phyloP scores from a whole-genome alignment of 2,329 filamentous ascomycete genomes.

The Metarhizium robertsii region DNA sequence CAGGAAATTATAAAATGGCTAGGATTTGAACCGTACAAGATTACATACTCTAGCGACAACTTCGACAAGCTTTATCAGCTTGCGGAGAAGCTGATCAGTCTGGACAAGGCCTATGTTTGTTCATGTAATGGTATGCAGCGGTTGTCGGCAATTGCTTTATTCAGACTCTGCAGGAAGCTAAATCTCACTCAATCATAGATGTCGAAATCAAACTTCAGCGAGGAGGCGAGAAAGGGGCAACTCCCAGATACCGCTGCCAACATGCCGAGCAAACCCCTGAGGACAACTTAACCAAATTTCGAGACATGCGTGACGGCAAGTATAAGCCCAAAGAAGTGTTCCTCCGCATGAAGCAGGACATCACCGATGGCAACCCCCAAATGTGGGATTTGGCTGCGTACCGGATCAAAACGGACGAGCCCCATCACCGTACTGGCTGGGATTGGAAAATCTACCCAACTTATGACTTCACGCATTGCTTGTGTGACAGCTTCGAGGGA shows the following conservation, averaged over 20 bases:
- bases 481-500: conserved; percentile 85
- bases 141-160: neutral
- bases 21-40: conserved; percentile 35
- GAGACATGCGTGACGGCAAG: conserved; percentile 84
- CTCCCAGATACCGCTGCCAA: conserved; percentile 66
- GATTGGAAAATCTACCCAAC: conserved; percentile 93
- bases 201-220: conserved; percentile 79
- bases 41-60: conserved; percentile 82
- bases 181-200: conserved; percentile 28
- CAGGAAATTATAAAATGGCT: conserved; percentile 82
- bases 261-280: conserved; percentile 69
- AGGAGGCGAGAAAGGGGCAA: conserved; percentile 62
- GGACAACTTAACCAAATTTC: conserved; percentile 72
- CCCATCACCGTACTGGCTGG: conserved; percentile 70
- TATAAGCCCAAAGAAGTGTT: conserved; percentile 79
- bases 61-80: conserved; percentile 77
- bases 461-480: conserved; percentile 85
- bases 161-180: neutral
- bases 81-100: conserved; percentile 68
- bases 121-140: conserved; percentile 61
- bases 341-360: conserved; percentile 88
- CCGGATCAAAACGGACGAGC: conserved; percentile 61
- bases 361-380: conserved; percentile 75
- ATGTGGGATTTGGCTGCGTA: conserved; percentile 97
- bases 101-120: conserved; percentile 69